Evolutionary conservation across 225 moss, liverwort and hornwort species (phyloP).

Genomic region (Polytrichum formosum): DNA sequence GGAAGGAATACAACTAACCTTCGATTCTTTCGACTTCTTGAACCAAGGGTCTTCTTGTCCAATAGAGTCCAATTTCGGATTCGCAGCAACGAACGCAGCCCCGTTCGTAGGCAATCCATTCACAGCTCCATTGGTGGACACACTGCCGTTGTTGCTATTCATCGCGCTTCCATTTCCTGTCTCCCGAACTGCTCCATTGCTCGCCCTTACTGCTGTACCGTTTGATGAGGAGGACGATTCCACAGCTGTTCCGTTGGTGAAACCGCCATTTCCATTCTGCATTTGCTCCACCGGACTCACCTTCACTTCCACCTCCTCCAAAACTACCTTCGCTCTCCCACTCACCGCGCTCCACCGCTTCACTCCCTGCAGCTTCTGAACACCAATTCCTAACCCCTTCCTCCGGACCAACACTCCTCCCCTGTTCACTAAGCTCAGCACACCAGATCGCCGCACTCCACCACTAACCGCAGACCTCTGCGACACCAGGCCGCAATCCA

Average conservation of each 20-base stretch:
- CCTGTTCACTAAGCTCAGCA: conserved; percentile 21
- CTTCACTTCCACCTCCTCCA: conserved; percentile 19
- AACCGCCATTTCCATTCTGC: conserved; percentile 15
- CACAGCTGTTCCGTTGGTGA: conserved; percentile 7
- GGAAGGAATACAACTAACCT: conserved; percentile 28
- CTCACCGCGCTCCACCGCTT: conserved; percentile 10
- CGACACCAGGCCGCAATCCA: neutral
- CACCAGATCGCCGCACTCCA: neutral
- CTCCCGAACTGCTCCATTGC: conserved; percentile 22
- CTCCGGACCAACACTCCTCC: conserved; percentile 22
- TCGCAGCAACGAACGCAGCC: conserved; percentile 23
- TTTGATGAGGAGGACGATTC: neutral
- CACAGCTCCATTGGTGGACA: conserved; percentile 18
- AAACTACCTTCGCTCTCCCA: conserved; percentile 19
- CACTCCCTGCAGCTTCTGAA: conserved; percentile 11
- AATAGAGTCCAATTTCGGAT: conserved; percentile 65
- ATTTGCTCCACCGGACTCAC: conserved; percentile 28
- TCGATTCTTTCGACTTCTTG: conserved; percentile 32
- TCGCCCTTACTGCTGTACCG: conserved; percentile 13
- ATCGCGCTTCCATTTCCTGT: conserved; percentile 21
- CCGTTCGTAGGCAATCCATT: conserved; percentile 32
- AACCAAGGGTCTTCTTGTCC: conserved; percentile 95
- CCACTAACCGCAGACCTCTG: neutral
- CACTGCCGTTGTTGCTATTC: conserved; percentile 21
- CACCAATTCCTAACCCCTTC: conserved; percentile 2